A percentile compares a stretch with the other conserved stretches of the same genome.
phyloP scores from a whole-genome alignment of 345 rosid species.

The Kandelia obovata region DNA sequence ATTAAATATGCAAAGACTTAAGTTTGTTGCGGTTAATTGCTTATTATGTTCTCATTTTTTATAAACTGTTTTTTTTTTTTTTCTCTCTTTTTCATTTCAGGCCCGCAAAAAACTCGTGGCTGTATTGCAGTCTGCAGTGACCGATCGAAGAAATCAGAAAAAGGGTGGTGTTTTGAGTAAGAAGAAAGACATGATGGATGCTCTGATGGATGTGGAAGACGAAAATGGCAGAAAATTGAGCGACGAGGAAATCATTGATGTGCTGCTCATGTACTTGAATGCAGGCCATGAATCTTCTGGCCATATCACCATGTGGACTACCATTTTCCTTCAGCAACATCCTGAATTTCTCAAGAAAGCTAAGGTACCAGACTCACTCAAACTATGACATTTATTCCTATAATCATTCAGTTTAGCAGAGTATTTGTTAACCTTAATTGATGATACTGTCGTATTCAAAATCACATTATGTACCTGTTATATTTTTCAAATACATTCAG shows the following conservation, averaged over 20 bases:
- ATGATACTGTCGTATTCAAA: no score
- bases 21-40: no score
- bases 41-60: no score
- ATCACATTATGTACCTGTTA: no score
- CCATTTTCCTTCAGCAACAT: conserved; percentile 65
- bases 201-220: conserved; percentile 57
- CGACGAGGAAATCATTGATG: conserved; percentile 75
- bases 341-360: conserved; percentile 60
- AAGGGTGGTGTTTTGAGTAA: conserved; percentile 10
- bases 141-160: conserved; percentile 46
- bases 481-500: no score
- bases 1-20: no score
- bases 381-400: neutral
- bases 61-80: neutral
- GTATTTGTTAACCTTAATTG: no score
- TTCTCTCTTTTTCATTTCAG: conserved; percentile 24
- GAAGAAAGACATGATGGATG: conserved; percentile 77
- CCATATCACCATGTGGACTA: conserved; percentile 79
- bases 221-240: conserved; percentile 60
- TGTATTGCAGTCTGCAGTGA: conserved; percentile 50
- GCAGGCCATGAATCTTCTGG: conserved; percentile 94
- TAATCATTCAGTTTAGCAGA: no score
- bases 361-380: conserved; percentile 35
- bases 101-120: conserved; percentile 76
- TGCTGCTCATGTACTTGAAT: conserved; percentile 75